Conservation (phyloP, 2,329 filamentous ascomycete species). For the Diplodia mutila region DNA sequence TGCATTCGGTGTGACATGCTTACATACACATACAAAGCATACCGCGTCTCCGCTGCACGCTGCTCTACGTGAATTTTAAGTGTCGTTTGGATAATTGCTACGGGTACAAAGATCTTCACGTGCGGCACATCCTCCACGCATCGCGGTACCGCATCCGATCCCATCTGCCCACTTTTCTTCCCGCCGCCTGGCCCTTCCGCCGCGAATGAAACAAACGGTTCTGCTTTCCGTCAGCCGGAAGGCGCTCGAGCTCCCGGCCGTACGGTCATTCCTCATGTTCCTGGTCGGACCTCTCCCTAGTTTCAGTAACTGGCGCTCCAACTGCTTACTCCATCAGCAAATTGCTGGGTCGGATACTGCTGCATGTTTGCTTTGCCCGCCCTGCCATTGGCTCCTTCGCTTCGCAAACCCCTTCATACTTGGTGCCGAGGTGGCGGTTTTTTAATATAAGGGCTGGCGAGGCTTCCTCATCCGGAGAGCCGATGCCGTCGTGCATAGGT, state of each 20-base stretch:
- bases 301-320: background rate
- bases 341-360: background rate
- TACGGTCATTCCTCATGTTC: background rate
- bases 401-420: background rate
- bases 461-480: background rate
- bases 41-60: background rate
- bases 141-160: background rate
- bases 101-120: background rate
- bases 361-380: background rate
- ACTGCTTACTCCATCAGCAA: background rate
- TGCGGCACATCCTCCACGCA: background rate
- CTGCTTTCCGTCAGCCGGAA: background rate
- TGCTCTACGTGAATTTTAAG: background rate
- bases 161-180: background rate
- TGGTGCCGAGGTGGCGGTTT: background rate
- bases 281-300: background rate
- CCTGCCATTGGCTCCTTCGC: background rate
- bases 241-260: background rate
- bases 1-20: background rate
- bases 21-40: background rate
- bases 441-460: constrained; percentile 12
- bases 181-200: background rate
- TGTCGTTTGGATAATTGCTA: background rate
- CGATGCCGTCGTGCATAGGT: background rate
- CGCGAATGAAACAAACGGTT: background rate